Base-by-base conservation (phyloP, 306 rosid species). In the Acacia melanoxylon region DNA sequence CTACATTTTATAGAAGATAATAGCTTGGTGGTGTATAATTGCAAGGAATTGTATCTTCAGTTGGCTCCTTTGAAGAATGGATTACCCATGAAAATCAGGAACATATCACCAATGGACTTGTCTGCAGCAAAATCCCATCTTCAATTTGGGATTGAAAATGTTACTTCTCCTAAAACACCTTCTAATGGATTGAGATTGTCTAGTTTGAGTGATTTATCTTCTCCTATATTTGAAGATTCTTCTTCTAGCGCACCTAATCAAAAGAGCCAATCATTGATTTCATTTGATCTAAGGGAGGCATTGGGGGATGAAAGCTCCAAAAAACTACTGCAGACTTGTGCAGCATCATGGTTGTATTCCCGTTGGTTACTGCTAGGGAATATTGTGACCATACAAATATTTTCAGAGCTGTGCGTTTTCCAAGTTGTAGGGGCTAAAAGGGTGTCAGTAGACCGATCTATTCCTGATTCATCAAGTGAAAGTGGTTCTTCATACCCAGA, bases 111-210 rank as follows among this genome's bases (percentile, higher is more conserved):
- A 24, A 78, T 65, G 69, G 74, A 79, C 74, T 76, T 81, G 74
- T 79, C 86, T 78, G 76, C 77, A 13, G 82, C 76, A 40, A 88
- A 87, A 68, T 78, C 84, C 62, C 74, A 13, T 76, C 78, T 58
- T 70, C 78, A 51, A 72, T 70, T 72, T 54, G 91, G 84, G 83
- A 89, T 73, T 85, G 92, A 86, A 76, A 56, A 40, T 68, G 42
- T 66, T 81, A 84, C 90, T 77, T 89, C 98, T 78, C 97, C 97
- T 37, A 89, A 62, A 78, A 94, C 98, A 71, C 98, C 98, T 74
- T 86, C 86, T 83, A 72, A 82, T 88, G 86, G 51, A 78, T 89
- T 91, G 48, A 88, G 78, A 79, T 62, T 84, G 37, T 82, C 90
- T 59, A 76, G 74, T 71, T 82, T 48, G 48, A 73, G 58, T 81